Evolutionary conservation across 108 stramenopile genomes (phyloP), one percentile per base, ranked within the genome.

Genomic region (Epithemia pelagica): DNA sequence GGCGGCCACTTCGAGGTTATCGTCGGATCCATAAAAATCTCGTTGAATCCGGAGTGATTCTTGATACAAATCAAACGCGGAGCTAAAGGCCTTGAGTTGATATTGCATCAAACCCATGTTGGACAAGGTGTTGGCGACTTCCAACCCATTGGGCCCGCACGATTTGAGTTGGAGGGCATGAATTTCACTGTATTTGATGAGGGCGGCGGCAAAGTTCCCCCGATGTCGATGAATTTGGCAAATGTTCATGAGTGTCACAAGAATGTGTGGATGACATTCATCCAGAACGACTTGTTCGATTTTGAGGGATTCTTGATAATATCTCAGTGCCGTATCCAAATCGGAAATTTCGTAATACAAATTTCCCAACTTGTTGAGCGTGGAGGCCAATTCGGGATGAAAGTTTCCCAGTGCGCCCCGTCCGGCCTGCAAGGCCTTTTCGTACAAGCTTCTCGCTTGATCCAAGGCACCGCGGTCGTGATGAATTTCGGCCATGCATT

Each of bases 301-400:
- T 2, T 69, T 52, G 22, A 86, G 76, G 20, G 84, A 84, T 54
- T 86, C 66, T 29, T 75, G 66, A 64, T 89, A 89, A 32, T 74
- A 78, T 19, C 58, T 60, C 65, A 89, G 67, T 22, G 88, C 88
- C 3, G 76, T 61, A 22, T 74, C 68, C 28, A 82, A 75, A 32
- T 82, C 69, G 7, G 77, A 62, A 65, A 70, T 64, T 55, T 89
- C 88, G 56, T 84, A 89, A 27, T 78, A 72, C 54, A 89, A 30
- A 58, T 89, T 89, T n/a, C 88, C 88, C 27, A 86, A 66, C 66
- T 84, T 83, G 71, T 89, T 89, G 24, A 89, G 52, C 2, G 77
- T 84, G 20, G 82, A 79, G 23, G 88, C 88, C 58, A 89, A 75
- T 57, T 89, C 88, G 28, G 80, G 73, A 68, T 80, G 81, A 33